Percentiles rank a stretch among this genome's conserved stretches.
Conservation (phyloP, 495 filamentous ascomycete species). For the Hypomontagnella monticulosa region DNA sequence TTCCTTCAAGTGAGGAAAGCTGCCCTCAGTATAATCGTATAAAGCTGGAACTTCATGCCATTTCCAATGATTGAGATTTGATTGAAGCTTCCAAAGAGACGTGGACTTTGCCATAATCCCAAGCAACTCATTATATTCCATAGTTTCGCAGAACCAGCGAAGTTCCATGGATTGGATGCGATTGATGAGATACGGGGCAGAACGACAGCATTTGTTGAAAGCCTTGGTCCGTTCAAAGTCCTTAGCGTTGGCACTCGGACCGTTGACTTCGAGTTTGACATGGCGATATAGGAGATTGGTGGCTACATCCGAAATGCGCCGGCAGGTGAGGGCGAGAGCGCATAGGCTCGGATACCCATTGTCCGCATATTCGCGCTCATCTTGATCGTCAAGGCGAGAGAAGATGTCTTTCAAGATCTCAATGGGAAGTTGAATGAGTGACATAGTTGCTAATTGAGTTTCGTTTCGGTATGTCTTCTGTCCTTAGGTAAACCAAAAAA, state of each 20-base stretch:
- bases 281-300: constrained; percentile 4
- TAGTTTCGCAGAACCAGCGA: too few species aligned
- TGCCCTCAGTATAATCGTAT: constrained; percentile 4
- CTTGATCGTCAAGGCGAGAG: background rate
- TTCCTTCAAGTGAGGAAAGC: constrained; percentile 5
- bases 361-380: background rate
- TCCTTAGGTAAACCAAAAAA: too few species aligned
- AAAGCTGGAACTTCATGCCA: background rate
- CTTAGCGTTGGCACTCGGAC: background rate
- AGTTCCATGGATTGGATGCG: constrained; percentile 6
- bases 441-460: constrained; percentile 5
- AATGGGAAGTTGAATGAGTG: background rate
- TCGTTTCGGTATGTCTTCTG: too few species aligned
- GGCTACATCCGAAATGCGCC: background rate
- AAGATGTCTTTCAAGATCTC: constrained; percentile 22
- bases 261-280: background rate
- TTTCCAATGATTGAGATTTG: background rate
- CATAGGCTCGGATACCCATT: constrained; percentile 14
- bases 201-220: background rate
- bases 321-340: constrained; percentile 27
- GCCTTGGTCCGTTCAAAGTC: background rate
- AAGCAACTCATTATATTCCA: constrained; percentile 8
- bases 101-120: constrained; percentile 13
- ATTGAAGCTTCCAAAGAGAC: background rate
- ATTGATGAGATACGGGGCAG: constrained; percentile 7